Percentiles rank a stretch among this genome's conserved stretches.
Evolutionary conservation across 176 grass and related monocot genomes (phyloP).

Genomic region (Pharus latifolius): DNA sequence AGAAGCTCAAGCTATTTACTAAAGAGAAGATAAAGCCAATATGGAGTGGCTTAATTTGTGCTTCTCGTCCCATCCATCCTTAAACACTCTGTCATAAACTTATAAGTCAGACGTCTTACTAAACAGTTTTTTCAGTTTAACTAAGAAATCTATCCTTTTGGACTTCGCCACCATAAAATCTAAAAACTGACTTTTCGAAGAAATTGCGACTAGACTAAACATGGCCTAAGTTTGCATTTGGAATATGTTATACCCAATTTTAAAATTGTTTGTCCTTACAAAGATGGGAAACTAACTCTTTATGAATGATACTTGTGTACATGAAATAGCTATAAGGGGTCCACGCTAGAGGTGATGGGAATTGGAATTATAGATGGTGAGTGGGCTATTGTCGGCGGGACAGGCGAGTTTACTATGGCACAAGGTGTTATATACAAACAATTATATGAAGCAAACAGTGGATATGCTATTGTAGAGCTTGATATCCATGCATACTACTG

Average conservation of each 20-base stretch:
- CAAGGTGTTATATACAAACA: background rate
- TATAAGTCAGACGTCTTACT: too few relatives aligned
- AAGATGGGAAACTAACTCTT: too few relatives aligned
- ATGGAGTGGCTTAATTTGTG: too few relatives aligned
- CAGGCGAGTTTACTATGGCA: background rate
- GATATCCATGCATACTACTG: background rate
- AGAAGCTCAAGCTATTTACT: too few relatives aligned
- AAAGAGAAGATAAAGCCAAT: too few relatives aligned
- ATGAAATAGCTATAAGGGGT: background rate
- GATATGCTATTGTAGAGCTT: background rate
- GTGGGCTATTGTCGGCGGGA: background rate
- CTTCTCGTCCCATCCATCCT: too few relatives aligned
- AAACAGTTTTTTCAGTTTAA: background rate
- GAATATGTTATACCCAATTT: background rate
- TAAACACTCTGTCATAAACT: too few relatives aligned
- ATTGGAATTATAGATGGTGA: background rate
- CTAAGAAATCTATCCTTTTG: background rate
- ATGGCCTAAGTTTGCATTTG: background rate
- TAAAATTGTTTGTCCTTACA: background rate
- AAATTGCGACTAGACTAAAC: background rate
- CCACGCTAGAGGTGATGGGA: background rate
- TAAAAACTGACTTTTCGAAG: too few relatives aligned
- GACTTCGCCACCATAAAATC: background rate
- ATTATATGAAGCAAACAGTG: background rate
- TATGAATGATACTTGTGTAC: too few relatives aligned